phyloP scores from a whole-genome alignment of 768 basidiomycete genomes.

The Rubroboletus satanas region DNA sequence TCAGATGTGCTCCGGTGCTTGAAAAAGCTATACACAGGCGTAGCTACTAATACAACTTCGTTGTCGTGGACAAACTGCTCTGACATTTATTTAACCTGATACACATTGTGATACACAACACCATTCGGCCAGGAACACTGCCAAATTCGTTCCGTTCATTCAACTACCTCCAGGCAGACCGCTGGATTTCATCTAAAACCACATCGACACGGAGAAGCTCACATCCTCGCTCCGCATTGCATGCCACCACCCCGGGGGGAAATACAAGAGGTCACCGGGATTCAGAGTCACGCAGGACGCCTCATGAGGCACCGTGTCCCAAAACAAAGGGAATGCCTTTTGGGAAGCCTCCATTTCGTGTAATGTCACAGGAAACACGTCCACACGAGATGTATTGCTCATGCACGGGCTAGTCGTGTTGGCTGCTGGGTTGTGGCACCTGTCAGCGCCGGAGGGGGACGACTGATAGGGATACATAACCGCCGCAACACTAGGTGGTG shows the following conservation, averaged over 20 bases:
- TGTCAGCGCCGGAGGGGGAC: slow-evolving; percentile 12
- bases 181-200: slow-evolving; percentile 58
- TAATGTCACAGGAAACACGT: slow-evolving; percentile 57
- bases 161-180: slow-evolving; percentile 21
- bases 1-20: slow-evolving; percentile 17
- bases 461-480: slow-evolving; percentile 58
- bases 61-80: neutral
- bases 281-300: slow-evolving; percentile 62
- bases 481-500: slow-evolving; percentile 56
- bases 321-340: slow-evolving; percentile 48
- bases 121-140: slow-evolving; percentile 5
- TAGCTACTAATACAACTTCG: neutral
- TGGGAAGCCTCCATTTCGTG: slow-evolving; percentile 18
- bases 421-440: slow-evolving; percentile 35
- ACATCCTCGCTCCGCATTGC: slow-evolving; percentile 79
- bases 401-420: slow-evolving; percentile 45
- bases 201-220: slow-evolving; percentile 88
- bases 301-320: slow-evolving; percentile 49
- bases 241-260: slow-evolving; percentile 96
- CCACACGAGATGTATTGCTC: slow-evolving; percentile 78
- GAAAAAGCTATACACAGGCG: slow-evolving; percentile 18
- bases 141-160: slow-evolving; percentile 1
- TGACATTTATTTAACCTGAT: slow-evolving; percentile 1
- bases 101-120: slow-evolving; percentile 3
- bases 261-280: slow-evolving; percentile 84